Percentiles rank a stretch among this genome's conserved stretches.
Evolutionary conservation across 2,329 filamentous ascomycete genomes (phyloP).

Genomic region (Fusarium transvaalense): DNA sequence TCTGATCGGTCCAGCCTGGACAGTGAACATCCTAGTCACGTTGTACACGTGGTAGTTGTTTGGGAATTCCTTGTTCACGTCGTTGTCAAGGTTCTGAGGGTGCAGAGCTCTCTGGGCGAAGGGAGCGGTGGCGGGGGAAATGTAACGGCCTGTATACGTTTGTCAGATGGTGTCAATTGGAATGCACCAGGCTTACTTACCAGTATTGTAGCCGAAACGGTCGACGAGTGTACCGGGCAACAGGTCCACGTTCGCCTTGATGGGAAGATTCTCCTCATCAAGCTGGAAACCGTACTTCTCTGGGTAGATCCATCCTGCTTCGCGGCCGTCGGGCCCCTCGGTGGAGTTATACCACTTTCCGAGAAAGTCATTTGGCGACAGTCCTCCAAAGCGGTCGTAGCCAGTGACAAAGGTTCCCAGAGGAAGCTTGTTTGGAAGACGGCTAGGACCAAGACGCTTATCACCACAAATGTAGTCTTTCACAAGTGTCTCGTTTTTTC

Average conservation of each 20-base stretch:
- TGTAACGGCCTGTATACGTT: constrained; percentile 8
- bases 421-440: constrained; percentile 23
- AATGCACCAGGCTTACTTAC: not conserved
- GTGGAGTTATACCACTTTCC: constrained; percentile 27
- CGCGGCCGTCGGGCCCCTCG: not conserved
- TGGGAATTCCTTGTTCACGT: constrained; percentile 12
- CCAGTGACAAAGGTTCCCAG: constrained; percentile 20
- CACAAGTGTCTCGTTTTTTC: not conserved
- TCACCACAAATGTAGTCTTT: constrained; percentile 24
- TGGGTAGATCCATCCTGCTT: constrained; percentile 24
- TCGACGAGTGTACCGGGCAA: constrained; percentile 58
- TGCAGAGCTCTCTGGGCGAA: constrained; percentile 31
- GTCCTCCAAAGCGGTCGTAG: constrained; percentile 33
- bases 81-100: constrained; percentile 24
- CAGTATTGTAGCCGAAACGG: constrained; percentile 56
- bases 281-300: constrained; percentile 54
- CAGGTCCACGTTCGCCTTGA: constrained; percentile 58
- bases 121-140: constrained; percentile 33
- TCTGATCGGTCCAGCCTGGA: constrained; percentile 27
- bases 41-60: constrained; percentile 35
- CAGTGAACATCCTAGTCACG: constrained; percentile 18
- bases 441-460: constrained; percentile 17
- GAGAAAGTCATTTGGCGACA: constrained; percentile 27
- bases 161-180: not conserved
- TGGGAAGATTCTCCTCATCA: constrained; percentile 51